A percentile compares a stretch with the other conserved stretches of the same genome.
Evolutionary conservation across 139 green algal species (phyloP).

Genomic region (Zygnema cylindricum): DNA sequence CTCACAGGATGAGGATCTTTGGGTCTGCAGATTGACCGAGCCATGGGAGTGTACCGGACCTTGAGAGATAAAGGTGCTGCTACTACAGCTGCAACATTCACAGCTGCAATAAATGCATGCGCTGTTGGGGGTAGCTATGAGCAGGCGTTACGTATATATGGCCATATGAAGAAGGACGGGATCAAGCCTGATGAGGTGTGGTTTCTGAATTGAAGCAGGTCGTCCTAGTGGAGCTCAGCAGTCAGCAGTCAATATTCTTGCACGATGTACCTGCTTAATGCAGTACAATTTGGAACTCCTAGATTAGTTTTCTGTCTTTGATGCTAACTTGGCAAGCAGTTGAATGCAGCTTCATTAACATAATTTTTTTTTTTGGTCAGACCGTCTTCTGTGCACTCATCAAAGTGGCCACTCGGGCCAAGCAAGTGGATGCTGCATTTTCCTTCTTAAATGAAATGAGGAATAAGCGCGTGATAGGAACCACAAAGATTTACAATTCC

Average conservation of each 20-base stretch:
- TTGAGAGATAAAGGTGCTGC: slow-evolving; percentile 25
- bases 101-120: slow-evolving; percentile 51
- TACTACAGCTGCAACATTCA: slow-evolving; percentile 26
- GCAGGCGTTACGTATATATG: slow-evolving; percentile 36
- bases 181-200: slow-evolving; percentile 53
- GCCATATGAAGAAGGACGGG: slow-evolving; percentile 46
- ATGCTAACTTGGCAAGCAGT: no score
- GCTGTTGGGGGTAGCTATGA: slow-evolving; percentile 8
- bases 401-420: slow-evolving; percentile 35
- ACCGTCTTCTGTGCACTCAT: slow-evolving; percentile 55
- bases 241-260: no score
- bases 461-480: background rate
- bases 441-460: slow-evolving; percentile 42
- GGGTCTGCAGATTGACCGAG: slow-evolving; percentile 48
- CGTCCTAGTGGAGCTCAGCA: no score
- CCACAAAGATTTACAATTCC: slow-evolving; percentile 33
- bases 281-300: no score
- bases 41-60: slow-evolving; percentile 42
- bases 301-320: no score
- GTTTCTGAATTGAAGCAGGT: no score
- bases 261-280: no score
- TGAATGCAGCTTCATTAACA: no score
- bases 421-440: slow-evolving; percentile 41
- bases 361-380: no score
- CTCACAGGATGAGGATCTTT: background rate